phyloP scores from a whole-genome alignment of 2,329 filamentous ascomycete species.

The Chaetomium sp. region DNA sequence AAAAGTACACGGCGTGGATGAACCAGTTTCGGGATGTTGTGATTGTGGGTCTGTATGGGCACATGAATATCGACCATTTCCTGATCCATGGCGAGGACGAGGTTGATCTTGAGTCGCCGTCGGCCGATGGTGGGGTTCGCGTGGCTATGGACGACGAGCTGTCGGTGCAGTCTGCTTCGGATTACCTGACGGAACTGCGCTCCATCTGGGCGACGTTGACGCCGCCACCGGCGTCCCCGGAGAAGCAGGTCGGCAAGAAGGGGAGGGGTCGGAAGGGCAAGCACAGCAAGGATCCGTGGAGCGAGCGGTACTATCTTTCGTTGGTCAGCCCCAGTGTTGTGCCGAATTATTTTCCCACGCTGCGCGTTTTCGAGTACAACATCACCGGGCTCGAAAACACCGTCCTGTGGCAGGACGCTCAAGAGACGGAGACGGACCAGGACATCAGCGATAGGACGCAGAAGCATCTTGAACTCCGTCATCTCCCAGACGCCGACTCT shows the following conservation, averaged over 20 bases:
- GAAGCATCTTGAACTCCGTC: constrained; percentile 24
- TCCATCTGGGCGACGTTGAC: constrained; percentile 73
- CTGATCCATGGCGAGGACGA: constrained; percentile 80
- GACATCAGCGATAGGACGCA: constrained; percentile 2
- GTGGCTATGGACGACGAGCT: constrained; percentile 47
- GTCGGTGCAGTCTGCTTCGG: constrained; percentile 57
- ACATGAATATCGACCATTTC: constrained; percentile 99
- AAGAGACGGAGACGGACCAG: constrained; percentile 13
- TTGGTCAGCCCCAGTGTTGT: constrained; percentile 82
- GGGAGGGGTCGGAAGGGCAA: constrained; percentile 32
- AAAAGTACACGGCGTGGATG: constrained; percentile 90
- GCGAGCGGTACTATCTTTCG: constrained; percentile 76
- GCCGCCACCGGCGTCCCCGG: constrained; percentile 32
- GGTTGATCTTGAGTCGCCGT: constrained; percentile 51
- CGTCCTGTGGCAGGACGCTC: constrained; percentile 39
- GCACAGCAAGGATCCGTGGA: constrained; percentile 67
- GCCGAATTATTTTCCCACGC: constrained; percentile 83
- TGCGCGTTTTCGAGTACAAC: constrained; percentile 94
- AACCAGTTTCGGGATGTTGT: constrained; percentile 88
- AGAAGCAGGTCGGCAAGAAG: constrained; percentile 24
- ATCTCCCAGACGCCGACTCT: constrained; percentile 17
- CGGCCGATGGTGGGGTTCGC: constrained; percentile 26
- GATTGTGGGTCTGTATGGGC: constrained; percentile 71
- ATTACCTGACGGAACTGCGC: constrained; percentile 75
- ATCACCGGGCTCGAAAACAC: constrained; percentile 64